Evolutionary conservation across 2,329 filamentous ascomycete genomes (phyloP), one percentile per base, ranked within the genome.

Genomic region (Pseudopithomyces maydicus): DNA sequence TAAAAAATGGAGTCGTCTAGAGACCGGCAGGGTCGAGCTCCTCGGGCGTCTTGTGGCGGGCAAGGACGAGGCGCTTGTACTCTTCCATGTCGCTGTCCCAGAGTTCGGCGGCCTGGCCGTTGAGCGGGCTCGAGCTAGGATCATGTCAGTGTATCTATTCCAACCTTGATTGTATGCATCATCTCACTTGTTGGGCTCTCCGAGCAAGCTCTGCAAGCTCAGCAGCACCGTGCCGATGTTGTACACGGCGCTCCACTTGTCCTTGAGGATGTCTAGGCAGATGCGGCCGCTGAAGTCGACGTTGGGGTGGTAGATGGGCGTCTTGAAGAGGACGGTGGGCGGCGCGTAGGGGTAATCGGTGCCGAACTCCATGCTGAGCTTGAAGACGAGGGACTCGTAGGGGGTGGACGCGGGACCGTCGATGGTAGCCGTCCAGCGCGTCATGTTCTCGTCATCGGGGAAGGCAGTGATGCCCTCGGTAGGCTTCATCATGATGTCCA

Each of bases 191-290:
- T 99, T 99, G 35, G 95, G 95, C 79, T 99, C 95, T 23, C 94
- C 95, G 32, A 99, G 84, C 72, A 99, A 81, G 78, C 93, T 97
- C 80, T 99, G 95, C 78, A 99, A 79, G 68, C 94, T 98, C 70
- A 99, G 78, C 54, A 99, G 82, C 45, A 99, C 91, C 45, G 90
- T 96, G 77, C 96, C 91, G 60, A 96, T 92, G 73, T 98, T 98
- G 84, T 97, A 96, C 42, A 96, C 93, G 17, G 95, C 92, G 57
- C 92, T 97, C 95, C 95, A 99, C 81, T 97, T 97, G 78, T 98
- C 95, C 84, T 97, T 98, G 64, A 99, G 84, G 66, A 99, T 99
- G 73, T 99, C 96, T 59, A 99, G 84, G 77, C 95, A 99, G 78
- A 99, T 99, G 55, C 95, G 87, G 39, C 95, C 95, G 3, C 90